These are phyloP conservation scores for Sclerotinia spermophila DNA, from an alignment of 2,329 filamentous ascomycete genomes.

Conservation along the genomic window DNA sequence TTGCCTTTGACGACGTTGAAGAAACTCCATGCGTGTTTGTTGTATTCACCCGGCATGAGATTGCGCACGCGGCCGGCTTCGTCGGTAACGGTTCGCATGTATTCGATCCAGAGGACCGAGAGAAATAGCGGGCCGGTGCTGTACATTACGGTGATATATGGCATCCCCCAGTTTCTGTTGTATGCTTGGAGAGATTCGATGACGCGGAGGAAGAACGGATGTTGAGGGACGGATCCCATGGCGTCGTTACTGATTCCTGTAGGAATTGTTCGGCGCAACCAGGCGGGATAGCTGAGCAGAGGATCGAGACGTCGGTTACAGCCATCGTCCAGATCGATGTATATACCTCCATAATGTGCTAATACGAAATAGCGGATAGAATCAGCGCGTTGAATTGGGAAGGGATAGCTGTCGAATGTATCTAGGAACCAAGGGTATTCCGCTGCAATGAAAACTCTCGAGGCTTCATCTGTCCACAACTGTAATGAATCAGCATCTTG, in stretches of 20 bases:
- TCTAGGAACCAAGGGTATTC: conserved; percentile 76
- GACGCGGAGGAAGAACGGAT: conserved; percentile 70
- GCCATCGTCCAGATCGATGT: conserved; percentile 67
- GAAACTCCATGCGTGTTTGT: conserved; percentile 65
- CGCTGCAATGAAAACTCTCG: conserved; percentile 65
- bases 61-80: conserved; percentile 58
- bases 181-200: conserved; percentile 66
- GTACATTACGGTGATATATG: conserved; percentile 77
- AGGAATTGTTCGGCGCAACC: conserved; percentile 66
- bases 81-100: conserved; percentile 51
- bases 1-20: conserved; percentile 51
- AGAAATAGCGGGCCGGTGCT: conserved; percentile 73
- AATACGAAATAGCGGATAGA: conserved; percentile 77
- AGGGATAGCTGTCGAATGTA: conserved; percentile 70
- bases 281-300: conserved; percentile 64
- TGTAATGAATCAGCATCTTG: conserved; percentile 36
- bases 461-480: conserved; percentile 72
- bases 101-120: conserved; percentile 72
- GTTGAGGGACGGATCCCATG: conserved; percentile 68
- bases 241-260: conserved; percentile 80
- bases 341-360: conserved; percentile 73
- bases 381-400: conserved; percentile 74
- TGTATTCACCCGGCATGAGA: conserved; percentile 68
- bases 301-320: conserved; percentile 49
- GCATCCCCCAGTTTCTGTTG: conserved; percentile 58